Percentiles rank a stretch among this genome's conserved stretches.
Conservation (phyloP, 148 eudicot species). For the Suaeda aralocaspica region DNA sequence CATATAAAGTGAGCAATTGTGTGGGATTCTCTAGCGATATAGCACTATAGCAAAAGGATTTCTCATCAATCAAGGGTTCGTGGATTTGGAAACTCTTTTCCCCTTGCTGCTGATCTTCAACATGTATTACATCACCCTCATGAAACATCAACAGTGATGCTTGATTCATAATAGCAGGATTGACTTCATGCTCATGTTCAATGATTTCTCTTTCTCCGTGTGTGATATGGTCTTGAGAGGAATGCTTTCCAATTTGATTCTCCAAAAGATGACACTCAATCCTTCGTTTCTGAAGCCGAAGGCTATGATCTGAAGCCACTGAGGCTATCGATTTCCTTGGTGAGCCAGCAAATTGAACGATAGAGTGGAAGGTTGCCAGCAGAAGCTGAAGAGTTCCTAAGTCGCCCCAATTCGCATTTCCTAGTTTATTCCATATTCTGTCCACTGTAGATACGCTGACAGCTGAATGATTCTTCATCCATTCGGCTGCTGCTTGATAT, state of each 20-base stretch:
- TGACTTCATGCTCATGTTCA: conserved; percentile 39
- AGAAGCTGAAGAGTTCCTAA: conserved; percentile 61
- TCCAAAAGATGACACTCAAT: conserved; percentile 45
- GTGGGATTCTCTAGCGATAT: conserved; percentile 40
- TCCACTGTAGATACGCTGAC: conserved; percentile 60
- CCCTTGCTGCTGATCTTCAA: conserved; percentile 54
- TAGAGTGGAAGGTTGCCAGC: conserved; percentile 59
- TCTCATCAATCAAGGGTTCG: conserved; percentile 41
- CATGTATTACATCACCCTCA: conserved; percentile 49
- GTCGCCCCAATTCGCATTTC: conserved; percentile 82
- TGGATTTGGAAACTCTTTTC: conserved; percentile 48
- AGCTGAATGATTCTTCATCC: conserved; percentile 61
- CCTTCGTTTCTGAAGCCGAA: conserved; percentile 69
- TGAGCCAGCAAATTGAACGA: conserved; percentile 55
- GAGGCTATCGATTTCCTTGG: conserved; percentile 64
- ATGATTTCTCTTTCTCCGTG: conserved; percentile 44
- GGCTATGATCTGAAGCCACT: conserved; percentile 64
- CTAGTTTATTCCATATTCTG: conserved; percentile 74
- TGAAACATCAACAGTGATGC: conserved; percentile 45
- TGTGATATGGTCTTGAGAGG: conserved; percentile 31
- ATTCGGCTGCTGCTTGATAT: conserved; percentile 51
- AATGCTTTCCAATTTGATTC: conserved; percentile 29
- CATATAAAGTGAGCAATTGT: conserved; percentile 40
- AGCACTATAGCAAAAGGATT: conserved; percentile 46
- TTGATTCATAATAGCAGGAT: conserved; percentile 34